These are phyloP conservation scores for Backusella australiensis DNA, from an alignment of 192 early-diverging fungal species.

Conservation along the genomic window DNA sequence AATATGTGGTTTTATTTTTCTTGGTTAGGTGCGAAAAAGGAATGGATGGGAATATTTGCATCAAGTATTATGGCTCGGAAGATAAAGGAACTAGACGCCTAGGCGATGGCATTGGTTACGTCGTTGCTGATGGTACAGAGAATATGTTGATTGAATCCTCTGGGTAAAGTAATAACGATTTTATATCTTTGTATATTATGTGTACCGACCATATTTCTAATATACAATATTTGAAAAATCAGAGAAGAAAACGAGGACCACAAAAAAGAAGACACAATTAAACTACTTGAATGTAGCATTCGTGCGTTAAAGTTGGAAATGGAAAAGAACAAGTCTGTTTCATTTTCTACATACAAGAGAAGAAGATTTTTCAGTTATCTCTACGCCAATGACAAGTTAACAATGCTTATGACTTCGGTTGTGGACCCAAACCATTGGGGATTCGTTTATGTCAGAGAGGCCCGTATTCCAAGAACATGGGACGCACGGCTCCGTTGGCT, in stretches of 20 bases:
- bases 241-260: background rate
- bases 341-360: background rate
- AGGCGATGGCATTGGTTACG: background rate
- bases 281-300: background rate
- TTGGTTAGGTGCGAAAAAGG: background rate
- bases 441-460: background rate
- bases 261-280: background rate
- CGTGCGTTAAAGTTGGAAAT: background rate
- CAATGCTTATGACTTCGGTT: background rate
- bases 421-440: background rate
- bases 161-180: background rate
- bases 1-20: too few species aligned
- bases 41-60: background rate
- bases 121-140: background rate
- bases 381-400: background rate
- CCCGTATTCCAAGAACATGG: background rate
- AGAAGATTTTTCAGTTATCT: background rate
- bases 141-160: background rate
- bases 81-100: background rate
- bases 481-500: background rate
- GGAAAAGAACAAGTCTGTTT: background rate
- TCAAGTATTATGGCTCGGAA: background rate
- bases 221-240: background rate
- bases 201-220: background rate
- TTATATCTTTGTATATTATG: background rate